Evolutionary conservation across 2,329 filamentous ascomycete species (phyloP), one percentile per base, ranked within the genome.

Genomic region (Fusarium anthophilum): DNA sequence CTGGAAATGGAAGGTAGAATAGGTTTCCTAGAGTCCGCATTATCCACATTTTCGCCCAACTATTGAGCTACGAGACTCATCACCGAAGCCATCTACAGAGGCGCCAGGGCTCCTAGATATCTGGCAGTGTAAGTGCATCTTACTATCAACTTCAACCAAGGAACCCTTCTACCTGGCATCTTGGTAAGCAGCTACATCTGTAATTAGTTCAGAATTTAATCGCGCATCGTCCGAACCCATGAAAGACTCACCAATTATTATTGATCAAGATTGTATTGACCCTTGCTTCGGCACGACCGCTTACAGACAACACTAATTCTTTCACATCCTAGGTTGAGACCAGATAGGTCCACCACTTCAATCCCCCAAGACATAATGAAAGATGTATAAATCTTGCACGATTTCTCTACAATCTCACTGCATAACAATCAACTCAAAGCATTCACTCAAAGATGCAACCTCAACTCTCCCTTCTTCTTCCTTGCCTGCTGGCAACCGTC

Each of bases 91-190:
- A n/a, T 50, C 15, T 2, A 9, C 14, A 18, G 7, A 50, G 5
- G 20, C 47, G 28, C 10, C 3, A n/a, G 47, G 20, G 28, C 5
- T 6, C 18, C 28, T 50, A 3, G 10, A 50, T 17, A n/a, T 30
- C 10, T 22, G 10, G 13, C 14, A 30, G 20, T 9, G 4, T 47
- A 26, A 2, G 5, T 20, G 2, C 24, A 47, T 14, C 12, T 10
- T 20, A 20, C 24, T 4, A 47, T 30, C 7, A 50, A n/a, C 15
- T 12, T n/a, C 26, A 11, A n/a, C 1, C 2, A 12, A 50, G 28
- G 20, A n/a, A 0, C 15, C 7, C 15, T 50, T 50, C 14, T 5
- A 30, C 3, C 0, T 12, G 10, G 7, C 14, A 30, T 12, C 7
- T 6, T 8, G 7, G 10, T 9, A 50, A 22, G 28, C 3, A 18